Evolutionary conservation across 768 basidiomycete species (phyloP), one percentile per base, ranked within the genome.

Genomic region (Butyriboletus loyo): DNA sequence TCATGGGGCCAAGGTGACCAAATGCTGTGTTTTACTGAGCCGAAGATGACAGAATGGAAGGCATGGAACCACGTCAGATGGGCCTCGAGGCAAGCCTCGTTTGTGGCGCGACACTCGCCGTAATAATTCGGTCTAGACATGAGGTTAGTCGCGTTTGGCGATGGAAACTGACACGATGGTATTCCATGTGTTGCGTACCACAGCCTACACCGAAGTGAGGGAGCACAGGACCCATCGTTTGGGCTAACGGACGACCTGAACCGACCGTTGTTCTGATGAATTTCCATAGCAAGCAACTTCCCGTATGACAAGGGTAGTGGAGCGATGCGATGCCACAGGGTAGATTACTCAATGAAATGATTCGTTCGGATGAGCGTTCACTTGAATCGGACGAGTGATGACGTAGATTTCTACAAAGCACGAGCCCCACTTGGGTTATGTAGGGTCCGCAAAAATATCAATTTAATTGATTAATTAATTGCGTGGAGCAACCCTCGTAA

Each of bases 11-110:
- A 38, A n/a, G 21, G 34, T 10, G 41, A 32, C 19, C 22, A 22
- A 54, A 46, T 53, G 56, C 52, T 39, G 57, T 58, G 50, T 31
- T 22, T 32, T 48, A 54, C 43, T n/a, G 51, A 21, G 35, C 19
- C 21, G 22, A 35, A 41, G 22, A 37, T 28, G 38, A 48, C 37
- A 31, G 25, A 62, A 58, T 60, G 61, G 54, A 60, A 56, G 53
- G 50, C 44, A 46, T 54, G 55, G 51, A 62, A 54, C 45, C 15
- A 65, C 41, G 61, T 61, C 62, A 61, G 50, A 39, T 15, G 53
- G n/a, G n/a, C 66, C 63, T 69, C 54, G 53, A 69, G 66, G 67
- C 56, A 19, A 24, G 53, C 65, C 67, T 69, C 63, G 46, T 60
- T 62, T 65, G 36, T 37, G 35, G 44, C 38, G 41, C 38, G 49